phyloP scores from a whole-genome alignment of 371 early-diverging fungal genomes.

The Haplosporangium sp. region DNA sequence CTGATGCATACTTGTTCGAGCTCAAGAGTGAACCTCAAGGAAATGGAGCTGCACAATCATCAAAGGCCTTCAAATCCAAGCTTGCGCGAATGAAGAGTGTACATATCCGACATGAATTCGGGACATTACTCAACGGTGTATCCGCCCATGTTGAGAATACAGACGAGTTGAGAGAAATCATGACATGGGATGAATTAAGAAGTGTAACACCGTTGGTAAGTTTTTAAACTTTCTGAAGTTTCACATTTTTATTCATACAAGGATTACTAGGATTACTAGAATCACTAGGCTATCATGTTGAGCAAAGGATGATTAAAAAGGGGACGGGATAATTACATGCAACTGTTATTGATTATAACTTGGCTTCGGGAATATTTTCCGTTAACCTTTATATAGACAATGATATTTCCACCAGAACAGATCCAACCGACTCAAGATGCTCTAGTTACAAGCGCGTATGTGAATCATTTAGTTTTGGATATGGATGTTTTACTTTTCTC shows the following conservation, averaged over 20 bases:
- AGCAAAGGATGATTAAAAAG: no score
- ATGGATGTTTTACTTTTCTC: no score
- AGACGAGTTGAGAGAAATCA: slow-evolving; percentile 19
- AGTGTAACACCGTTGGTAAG: slow-evolving; percentile 37
- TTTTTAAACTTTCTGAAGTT: no score
- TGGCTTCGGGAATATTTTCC: no score
- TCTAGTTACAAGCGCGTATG: slow-evolving; percentile 44
- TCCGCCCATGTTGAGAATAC: slow-evolving; percentile 23
- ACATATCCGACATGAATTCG: slow-evolving; percentile 28
- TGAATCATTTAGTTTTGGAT: background rate
- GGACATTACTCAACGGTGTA: slow-evolving; percentile 21
- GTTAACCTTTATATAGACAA: slow-evolving; percentile 20
- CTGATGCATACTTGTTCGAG: slow-evolving; percentile 40
- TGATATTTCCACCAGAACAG: slow-evolving; percentile 31
- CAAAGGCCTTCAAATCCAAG: slow-evolving; percentile 7
- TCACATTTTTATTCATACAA: background rate
- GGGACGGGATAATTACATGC: no score
- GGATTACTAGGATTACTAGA: no score
- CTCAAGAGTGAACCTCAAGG: slow-evolving; percentile 25
- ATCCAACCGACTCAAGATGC: slow-evolving; percentile 19
- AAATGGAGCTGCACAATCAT: background rate
- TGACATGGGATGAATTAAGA: slow-evolving; percentile 3
- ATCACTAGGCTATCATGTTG: no score
- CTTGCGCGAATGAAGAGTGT: slow-evolving; percentile 17
- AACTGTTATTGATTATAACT: no score